Conservation (phyloP, 306 rosid genomes). For the Acacia crassicarpa region DNA sequence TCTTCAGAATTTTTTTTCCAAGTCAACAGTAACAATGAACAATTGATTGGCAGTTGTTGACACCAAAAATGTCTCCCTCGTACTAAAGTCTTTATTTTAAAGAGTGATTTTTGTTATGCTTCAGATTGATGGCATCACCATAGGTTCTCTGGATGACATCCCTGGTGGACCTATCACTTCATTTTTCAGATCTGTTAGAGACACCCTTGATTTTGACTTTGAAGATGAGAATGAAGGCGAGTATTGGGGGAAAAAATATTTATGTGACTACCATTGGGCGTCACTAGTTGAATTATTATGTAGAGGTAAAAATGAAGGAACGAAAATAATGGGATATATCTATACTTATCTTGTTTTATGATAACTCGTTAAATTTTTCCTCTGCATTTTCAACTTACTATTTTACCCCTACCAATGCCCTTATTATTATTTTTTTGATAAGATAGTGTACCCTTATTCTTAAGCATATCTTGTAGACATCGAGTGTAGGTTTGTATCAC, state of each 20-base stretch:
- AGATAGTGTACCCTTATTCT: constrained; percentile 17
- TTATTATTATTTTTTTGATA: too few species aligned
- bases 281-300: background rate
- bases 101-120: constrained; percentile 34
- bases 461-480: constrained; percentile 14
- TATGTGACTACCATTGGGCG: background rate
- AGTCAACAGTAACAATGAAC: background rate
- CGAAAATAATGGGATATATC: background rate
- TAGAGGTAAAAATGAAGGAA: background rate
- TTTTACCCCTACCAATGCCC: background rate
- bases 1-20: background rate
- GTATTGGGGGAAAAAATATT: constrained; percentile 28
- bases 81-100: constrained; percentile 18
- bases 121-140: constrained; percentile 74
- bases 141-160: constrained; percentile 90
- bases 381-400: background rate
- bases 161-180: constrained; percentile 75
- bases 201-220: constrained; percentile 96
- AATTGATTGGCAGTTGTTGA: constrained; percentile 9
- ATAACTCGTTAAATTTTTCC: background rate
- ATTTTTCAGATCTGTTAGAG: constrained; percentile 86
- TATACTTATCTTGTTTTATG: background rate
- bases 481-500: constrained; percentile 15
- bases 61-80: background rate
- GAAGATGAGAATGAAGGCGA: constrained; percentile 93